A percentile compares a stretch with the other conserved stretches of the same genome.
phyloP scores from a whole-genome alignment of 805 yeast genomes.

The Wickerhamomyces mucosus region DNA sequence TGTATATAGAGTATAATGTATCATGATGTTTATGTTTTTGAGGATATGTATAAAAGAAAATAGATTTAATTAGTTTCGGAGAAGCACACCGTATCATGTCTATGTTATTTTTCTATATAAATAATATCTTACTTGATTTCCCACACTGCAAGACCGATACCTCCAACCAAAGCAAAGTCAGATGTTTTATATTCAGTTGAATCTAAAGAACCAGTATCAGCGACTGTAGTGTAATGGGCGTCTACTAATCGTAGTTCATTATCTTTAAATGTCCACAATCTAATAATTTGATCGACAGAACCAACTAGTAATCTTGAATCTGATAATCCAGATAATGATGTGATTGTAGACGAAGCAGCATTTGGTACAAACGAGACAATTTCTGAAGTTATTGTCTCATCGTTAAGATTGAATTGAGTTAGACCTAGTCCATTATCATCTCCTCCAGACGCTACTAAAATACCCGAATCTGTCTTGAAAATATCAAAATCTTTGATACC shows the following conservation, averaged over 20 bases:
- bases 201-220: constrained; percentile 80
- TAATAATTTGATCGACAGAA: constrained; percentile 77
- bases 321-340: constrained; percentile 40
- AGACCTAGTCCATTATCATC: constrained; percentile 75
- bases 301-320: constrained; percentile 40
- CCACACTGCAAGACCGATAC: constrained; percentile 71
- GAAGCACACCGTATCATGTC: not conserved
- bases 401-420: constrained; percentile 24
- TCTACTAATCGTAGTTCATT: constrained; percentile 23
- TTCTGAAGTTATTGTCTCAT: constrained; percentile 15
- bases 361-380: constrained; percentile 28
- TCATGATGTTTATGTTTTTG: not conserved
- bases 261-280: constrained; percentile 44
- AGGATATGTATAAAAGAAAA: not conserved
- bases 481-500: constrained; percentile 61
- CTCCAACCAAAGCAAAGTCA: constrained; percentile 49
- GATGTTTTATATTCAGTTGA: constrained; percentile 14
- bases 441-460: constrained; percentile 66
- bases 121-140: constrained; percentile 13
- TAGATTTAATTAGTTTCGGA: not conserved
- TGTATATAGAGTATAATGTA: not conserved
- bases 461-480: constrained; percentile 8
- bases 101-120: not conserved
- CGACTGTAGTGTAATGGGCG: constrained; percentile 64
- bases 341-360: constrained; percentile 86